Base-by-base conservation (phyloP, 2,329 filamentous ascomycete species). In the Gremmenia infestans region DNA sequence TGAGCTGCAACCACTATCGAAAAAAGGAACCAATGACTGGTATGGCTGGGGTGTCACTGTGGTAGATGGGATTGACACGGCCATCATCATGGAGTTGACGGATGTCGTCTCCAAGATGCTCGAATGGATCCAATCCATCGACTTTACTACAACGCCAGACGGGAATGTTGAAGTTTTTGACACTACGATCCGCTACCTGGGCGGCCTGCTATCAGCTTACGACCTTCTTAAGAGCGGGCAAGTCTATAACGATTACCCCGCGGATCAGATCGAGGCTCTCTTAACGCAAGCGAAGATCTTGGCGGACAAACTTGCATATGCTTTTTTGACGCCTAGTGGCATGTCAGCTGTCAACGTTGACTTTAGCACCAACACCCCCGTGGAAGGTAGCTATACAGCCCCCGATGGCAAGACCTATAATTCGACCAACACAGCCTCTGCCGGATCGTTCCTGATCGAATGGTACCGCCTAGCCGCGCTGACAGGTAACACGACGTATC, bases 11-110 rank as follows among this genome's bases (percentile, higher is more conserved):
- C 93, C 93, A 3, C 74, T 92, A 14, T 81, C 82, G 19, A 85
- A 84, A 54, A 74, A 73, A 8, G 81, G 75, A 59, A 82, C 82
- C 23, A 87, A 97, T 67, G 88, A 89, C 0, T 97, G 96, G 71
- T 92, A 89, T 67, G 89, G 88, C 43, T 96, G 91, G 91, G 88
- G 88, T 22, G 91, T 90, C 9, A 94, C 91, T 0, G 69, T 96
- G 57, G 88, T 96, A 5, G 91, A 96, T 73, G 77, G 82, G 0
- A 74, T 92, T 52, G 91, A 95, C 67, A 91, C 89, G 0, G 76
- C 95, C 3, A 93, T 88, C 86, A 91, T 95, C 62, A 90, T 92
- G 80, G 88, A 81, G 32, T 68, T 95, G 70, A 81, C 81, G 64
- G 78, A 86, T 1, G 89, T 93, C 64, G 94, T 95, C 65, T 81